Base-by-base conservation (phyloP, 768 basidiomycete genomes). In the Imleria badia region DNA sequence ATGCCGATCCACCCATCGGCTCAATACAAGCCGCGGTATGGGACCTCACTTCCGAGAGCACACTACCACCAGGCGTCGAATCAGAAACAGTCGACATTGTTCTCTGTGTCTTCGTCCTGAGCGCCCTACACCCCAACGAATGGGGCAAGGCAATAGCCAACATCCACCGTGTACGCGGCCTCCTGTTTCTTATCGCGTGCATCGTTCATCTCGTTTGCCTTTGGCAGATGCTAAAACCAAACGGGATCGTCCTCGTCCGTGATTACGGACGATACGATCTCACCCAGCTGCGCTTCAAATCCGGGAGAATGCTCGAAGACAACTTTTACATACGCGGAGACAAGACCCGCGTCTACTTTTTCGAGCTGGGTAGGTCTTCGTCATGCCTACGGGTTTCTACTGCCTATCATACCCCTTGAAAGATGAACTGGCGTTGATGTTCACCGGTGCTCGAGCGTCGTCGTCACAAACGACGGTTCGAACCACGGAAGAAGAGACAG, bases 241-340 rank as follows among this genome's bases (percentile, higher is more conserved):
- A 85, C 8, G 97, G 97, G 2, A 70, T 84, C 11, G 77, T 96
- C 8, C 76, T 97, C 8, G 78, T 98, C 54, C 86, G 97, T 12
- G 97, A 99, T 70, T 99, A 98, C 65, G 97, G 96, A 3, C 83
- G 96, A 23, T 81, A 98, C 66, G 96, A 99, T 67, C 82, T 99
- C 42, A 91, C 97, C 2, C 96, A 98, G 70, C 76, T 99, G 42
- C 81, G 97, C 11, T 97, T 99, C 78, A 97, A 93, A 71, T 79
- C 80, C 7, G 85, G 87, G 2, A 80, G 97, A 12, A 80, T 98
- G 51, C 81, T 98, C 12, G 90, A 93, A 40, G 93, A 95, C 44
- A 95, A 97, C 67, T 87, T 99, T 60, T 99, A 99, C 65, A 89
- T 97, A 48, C 83, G 97, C 35, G 97, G 97, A 1, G 97, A 99